phyloP scores from a whole-genome alignment of 148 eudicot genomes.

The Talinum fruticosum region DNA sequence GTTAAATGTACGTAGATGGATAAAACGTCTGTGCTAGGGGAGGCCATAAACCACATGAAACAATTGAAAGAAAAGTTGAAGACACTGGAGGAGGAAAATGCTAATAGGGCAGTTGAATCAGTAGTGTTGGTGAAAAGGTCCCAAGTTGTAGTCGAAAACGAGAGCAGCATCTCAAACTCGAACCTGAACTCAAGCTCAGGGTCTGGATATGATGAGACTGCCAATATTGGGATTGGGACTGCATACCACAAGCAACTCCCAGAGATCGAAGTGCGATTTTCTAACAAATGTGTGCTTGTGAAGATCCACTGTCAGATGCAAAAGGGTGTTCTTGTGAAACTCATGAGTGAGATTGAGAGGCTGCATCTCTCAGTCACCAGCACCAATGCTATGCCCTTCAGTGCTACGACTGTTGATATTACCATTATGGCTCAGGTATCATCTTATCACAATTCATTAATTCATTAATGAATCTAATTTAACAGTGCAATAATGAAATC shows the following conservation, averaged over 20 bases:
- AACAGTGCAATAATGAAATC: no score
- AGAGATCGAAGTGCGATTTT: slow-evolving; percentile 6
- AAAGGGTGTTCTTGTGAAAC: slow-evolving; percentile 20
- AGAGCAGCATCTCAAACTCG: background rate
- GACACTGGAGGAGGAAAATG: slow-evolving; percentile 7
- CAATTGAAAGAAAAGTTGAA: slow-evolving; percentile 28
- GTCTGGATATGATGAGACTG: no score
- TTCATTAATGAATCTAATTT: background rate
- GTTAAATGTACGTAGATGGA: slow-evolving; percentile 26
- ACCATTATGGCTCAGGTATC: slow-evolving; percentile 51
- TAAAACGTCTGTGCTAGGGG: slow-evolving; percentile 26
- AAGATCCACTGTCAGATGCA: slow-evolving; percentile 37
- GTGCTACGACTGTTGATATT: slow-evolving; percentile 18
- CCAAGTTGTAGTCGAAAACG: background rate
- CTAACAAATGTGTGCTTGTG: slow-evolving; percentile 29
- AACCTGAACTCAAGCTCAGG: no score
- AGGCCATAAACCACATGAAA: slow-evolving; percentile 23
- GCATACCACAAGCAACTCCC: background rate
- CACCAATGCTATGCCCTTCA: slow-evolving; percentile 24
- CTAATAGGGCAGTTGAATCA: slow-evolving; percentile 12
- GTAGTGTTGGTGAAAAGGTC: slow-evolving; percentile 6
- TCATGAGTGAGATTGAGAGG: slow-evolving; percentile 33
- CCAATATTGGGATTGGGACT: background rate
- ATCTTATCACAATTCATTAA: background rate
- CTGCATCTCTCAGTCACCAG: slow-evolving; percentile 21